Base-by-base conservation (phyloP, 176 grass and related monocot genomes). In the Miscanthus lutarioriparius region DNA sequence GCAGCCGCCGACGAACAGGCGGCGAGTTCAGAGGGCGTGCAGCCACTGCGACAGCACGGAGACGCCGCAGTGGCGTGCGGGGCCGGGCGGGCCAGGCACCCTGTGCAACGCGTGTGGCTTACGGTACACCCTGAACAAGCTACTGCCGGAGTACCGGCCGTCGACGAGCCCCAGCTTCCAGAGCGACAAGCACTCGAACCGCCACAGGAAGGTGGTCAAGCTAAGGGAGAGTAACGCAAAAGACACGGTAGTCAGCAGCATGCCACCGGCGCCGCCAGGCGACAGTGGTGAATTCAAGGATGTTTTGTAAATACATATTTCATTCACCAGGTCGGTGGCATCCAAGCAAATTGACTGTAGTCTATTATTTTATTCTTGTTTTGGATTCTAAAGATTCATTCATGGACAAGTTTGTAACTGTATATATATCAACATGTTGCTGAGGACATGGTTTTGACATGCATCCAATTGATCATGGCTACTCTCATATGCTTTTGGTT, bases 51-150 rank as follows among this genome's bases (percentile, higher is more conserved):
- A 37, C 7, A 17, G 77, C 30, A 32, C 73, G 30, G 66, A 82
- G 27, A 92, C 91, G 22, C 91, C 91, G 58, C 91, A 92, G 4
- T 92, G 91, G 91, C 84, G 91, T 0, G 49, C 77, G 0, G 87
- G 91, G 0, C 87, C 91, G 13, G 38, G 64, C 1, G 87, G 91
- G 7, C 81, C 70, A 1, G 88, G 85, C 12, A 92, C 91, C 6
- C 91, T 92, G 1, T 92, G 91, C 84, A 92, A 92, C 19, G 91
- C 87, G 4, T 90, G 91, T n/a, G 91, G 87, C 28, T 41, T 92
- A 10, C 30, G 84, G 12, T 74, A 67, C 72, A 78, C 58, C 58
- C 39, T 44, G 76, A 64, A 33, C 17, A 86, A 53, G 66, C 72
- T 92, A 3, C 16, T 86, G 25, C 83, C 83, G 15, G 84, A 86